phyloP scores from a whole-genome alignment of 202 grass and related monocot genomes.

The Eragrostis tef region DNA sequence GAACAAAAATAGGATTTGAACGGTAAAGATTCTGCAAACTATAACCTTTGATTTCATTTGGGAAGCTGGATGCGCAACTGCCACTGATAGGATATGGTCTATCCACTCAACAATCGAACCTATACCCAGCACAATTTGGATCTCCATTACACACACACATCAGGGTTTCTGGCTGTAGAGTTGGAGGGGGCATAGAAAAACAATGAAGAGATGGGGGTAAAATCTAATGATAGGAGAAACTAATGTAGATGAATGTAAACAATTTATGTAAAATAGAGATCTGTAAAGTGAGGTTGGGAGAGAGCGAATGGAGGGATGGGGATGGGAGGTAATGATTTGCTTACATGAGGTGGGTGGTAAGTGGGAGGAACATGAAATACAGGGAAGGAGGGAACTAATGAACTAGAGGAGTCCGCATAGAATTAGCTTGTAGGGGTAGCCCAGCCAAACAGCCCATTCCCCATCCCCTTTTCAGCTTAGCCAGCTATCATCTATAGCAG shows the following conservation, averaged over 20 bases:
- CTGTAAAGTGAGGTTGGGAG: neutral
- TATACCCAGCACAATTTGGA: neutral
- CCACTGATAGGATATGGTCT: conserved; percentile 1
- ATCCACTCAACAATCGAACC: neutral
- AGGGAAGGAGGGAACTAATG: neutral
- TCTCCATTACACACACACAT: neutral
- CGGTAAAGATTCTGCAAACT: neutral
- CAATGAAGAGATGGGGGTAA: neutral
- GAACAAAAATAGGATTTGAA: neutral
- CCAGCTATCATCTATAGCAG: neutral
- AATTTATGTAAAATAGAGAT: neutral
- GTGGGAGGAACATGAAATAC: neutral
- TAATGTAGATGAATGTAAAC: neutral
- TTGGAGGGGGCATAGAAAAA: neutral
- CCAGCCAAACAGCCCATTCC: too few relatives aligned
- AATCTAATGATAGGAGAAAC: neutral
- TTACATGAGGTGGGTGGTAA: neutral
- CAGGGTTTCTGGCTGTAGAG: neutral
- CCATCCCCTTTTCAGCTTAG: too few relatives aligned
- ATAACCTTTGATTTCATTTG: neutral
- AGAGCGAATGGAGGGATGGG: neutral
- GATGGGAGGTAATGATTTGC: neutral
- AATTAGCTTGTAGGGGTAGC: neutral
- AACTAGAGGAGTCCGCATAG: neutral
- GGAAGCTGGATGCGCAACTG: neutral